These are phyloP conservation scores for Teunomyces cretensis DNA, from an alignment of 805 yeast genomes.

Conservation along the genomic window DNA sequence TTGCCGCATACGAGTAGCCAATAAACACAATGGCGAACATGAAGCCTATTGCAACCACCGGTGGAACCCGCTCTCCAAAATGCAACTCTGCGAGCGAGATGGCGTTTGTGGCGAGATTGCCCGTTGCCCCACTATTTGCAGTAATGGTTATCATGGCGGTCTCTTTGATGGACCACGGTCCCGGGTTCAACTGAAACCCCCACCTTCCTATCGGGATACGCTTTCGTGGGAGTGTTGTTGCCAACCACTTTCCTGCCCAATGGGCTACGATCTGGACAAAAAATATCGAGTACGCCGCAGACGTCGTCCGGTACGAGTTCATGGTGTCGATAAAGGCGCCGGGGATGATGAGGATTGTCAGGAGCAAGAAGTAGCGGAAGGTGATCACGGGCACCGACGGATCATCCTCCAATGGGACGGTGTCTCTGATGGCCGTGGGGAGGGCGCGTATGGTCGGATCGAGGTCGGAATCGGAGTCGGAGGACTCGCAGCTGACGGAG, in stretches of 20 bases:
- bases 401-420: slow-evolving; percentile 40
- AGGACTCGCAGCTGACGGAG: no score
- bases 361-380: slow-evolving; percentile 33
- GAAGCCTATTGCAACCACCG: slow-evolving; percentile 39
- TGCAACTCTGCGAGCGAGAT: slow-evolving; percentile 47
- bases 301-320: slow-evolving; percentile 43
- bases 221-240: slow-evolving; percentile 38
- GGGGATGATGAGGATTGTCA: slow-evolving; percentile 36
- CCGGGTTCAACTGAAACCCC: slow-evolving; percentile 46
- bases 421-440: slow-evolving; percentile 33
- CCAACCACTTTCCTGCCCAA: slow-evolving; percentile 48
- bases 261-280: slow-evolving; percentile 52
- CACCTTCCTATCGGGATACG: slow-evolving; percentile 15
- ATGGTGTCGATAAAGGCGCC: slow-evolving; percentile 44
- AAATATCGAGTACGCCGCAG: slow-evolving; percentile 51
- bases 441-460: slow-evolving; percentile 23
- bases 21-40: slow-evolving; percentile 54
- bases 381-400: slow-evolving; percentile 39
- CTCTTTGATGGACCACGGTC: slow-evolving; percentile 58
- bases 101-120: slow-evolving; percentile 49
- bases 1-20: slow-evolving; percentile 54
- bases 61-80: slow-evolving; percentile 37
- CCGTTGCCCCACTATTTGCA: slow-evolving; percentile 54
- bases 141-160: slow-evolving; percentile 52
- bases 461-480: neutral